Conservation (phyloP, 2,329 filamentous ascomycete genomes). For the Ophiostoma montium region DNA sequence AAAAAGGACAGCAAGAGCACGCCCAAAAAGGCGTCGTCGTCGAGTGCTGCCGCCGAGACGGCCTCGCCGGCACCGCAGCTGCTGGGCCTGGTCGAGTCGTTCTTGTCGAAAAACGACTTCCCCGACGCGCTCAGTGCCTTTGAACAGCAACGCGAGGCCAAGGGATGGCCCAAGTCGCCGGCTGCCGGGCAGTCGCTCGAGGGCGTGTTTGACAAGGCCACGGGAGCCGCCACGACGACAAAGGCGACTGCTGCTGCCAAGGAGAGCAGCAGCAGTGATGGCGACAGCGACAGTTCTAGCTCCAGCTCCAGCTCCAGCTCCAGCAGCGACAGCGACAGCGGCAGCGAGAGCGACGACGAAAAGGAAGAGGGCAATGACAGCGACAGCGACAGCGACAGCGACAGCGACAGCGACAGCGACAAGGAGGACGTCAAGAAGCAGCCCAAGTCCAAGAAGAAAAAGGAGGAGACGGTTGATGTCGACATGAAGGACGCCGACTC, state of each 20-base stretch:
- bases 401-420: conserved; percentile 21
- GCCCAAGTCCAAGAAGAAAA: conserved; percentile 27
- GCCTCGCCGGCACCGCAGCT: conserved; percentile 40
- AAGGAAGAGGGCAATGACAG: conserved; percentile 12
- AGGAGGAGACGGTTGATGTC: conserved; percentile 9
- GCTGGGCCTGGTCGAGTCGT: conserved; percentile 51
- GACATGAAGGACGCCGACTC: conserved; percentile 15
- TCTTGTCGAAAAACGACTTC: conserved; percentile 54
- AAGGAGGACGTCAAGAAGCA: conserved; percentile 32
- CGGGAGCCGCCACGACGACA: conserved; percentile 8
- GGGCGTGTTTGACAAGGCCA: conserved; percentile 29
- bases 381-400: conserved; percentile 16
- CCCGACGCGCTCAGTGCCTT: conserved; percentile 46
- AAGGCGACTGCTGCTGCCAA: not conserved
- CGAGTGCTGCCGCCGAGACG: conserved; percentile 11
- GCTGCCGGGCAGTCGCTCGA: conserved; percentile 27
- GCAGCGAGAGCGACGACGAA: conserved; percentile 20
- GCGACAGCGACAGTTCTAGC: conserved; percentile 13
- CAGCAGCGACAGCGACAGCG: conserved; percentile 19
- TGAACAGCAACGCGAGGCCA: conserved; percentile 44
- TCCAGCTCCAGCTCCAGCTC: too few relatives aligned
- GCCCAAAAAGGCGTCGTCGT: conserved; percentile 10
- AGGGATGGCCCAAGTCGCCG: conserved; percentile 27
- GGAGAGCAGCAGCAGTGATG: conserved; percentile 13
- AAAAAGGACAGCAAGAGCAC: conserved; percentile 7